Evolutionary conservation across 768 basidiomycete species (phyloP).

Genomic region (Boletus rubropictus): DNA sequence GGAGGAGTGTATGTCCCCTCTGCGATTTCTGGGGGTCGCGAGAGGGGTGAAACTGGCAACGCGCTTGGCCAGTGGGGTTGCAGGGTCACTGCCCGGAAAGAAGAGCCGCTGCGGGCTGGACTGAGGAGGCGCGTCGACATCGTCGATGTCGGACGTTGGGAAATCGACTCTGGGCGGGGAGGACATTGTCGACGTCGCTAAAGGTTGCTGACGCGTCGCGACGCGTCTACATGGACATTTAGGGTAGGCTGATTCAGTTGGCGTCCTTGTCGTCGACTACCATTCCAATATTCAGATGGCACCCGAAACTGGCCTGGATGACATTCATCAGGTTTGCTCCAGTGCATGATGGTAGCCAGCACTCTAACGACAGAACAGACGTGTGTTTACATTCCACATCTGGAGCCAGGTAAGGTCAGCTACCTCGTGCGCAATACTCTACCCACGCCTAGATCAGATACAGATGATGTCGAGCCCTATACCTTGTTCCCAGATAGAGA

Average conservation of each 20-base stretch:
- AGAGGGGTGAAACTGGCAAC: slow-evolving; percentile 21
- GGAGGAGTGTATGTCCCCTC: slow-evolving; percentile 26
- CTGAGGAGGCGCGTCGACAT: slow-evolving; percentile 36
- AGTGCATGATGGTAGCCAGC: background rate
- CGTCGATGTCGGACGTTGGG: slow-evolving; percentile 52
- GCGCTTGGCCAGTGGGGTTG: slow-evolving; percentile 43
- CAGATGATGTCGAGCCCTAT: slow-evolving; percentile 16
- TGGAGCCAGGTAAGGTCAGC: slow-evolving; percentile 19
- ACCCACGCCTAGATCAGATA: slow-evolving; percentile 10
- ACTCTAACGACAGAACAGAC: slow-evolving; percentile 22
- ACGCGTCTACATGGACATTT: slow-evolving; percentile 44
- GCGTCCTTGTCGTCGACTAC: background rate
- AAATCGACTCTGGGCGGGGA: slow-evolving; percentile 62
- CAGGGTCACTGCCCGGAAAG: slow-evolving; percentile 33
- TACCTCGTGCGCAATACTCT: background rate
- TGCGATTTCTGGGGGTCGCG: slow-evolving; percentile 43
- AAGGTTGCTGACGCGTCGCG: slow-evolving; percentile 39
- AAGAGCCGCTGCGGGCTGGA: slow-evolving; percentile 21
- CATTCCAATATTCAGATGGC: slow-evolving; percentile 9
- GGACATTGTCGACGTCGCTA: slow-evolving; percentile 39
- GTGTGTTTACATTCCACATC: slow-evolving; percentile 25
- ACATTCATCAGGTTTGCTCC: slow-evolving; percentile 24
- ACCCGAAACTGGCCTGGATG: slow-evolving; percentile 15
- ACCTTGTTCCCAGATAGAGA: slow-evolving; percentile 29
- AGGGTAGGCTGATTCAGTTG: slow-evolving; percentile 36